Conservation (phyloP, 192 early-diverging fungal species). For the Entomortierella beljakovae region DNA sequence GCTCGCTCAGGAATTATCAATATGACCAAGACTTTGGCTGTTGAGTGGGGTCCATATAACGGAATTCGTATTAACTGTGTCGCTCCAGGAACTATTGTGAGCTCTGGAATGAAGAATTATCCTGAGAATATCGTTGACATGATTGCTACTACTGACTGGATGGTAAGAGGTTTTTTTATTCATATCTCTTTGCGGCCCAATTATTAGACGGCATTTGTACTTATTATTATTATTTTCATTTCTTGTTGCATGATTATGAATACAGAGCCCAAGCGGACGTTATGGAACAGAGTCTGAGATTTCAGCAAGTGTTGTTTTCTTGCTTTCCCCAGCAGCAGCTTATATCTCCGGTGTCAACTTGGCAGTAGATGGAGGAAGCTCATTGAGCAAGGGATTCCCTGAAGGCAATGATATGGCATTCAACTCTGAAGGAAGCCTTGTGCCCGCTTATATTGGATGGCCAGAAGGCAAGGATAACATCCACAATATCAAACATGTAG, state of each 20-base stretch:
- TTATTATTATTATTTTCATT: neutral
- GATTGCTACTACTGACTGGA: conserved; percentile 40
- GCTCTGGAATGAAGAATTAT: conserved; percentile 63
- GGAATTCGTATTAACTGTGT: conserved; percentile 67
- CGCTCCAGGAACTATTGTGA: conserved; percentile 64
- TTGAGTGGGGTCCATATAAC: conserved; percentile 61
- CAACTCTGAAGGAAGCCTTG: conserved; percentile 47
- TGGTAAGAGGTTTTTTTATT: conserved; percentile 24
- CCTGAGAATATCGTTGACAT: conserved; percentile 55
- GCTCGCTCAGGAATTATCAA: conserved; percentile 66
- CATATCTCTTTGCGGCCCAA: neutral
- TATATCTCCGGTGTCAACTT: conserved; percentile 60
- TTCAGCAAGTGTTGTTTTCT: conserved; percentile 58
- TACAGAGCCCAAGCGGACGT: conserved; percentile 59
- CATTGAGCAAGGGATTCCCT: conserved; percentile 52
- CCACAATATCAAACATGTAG: conserved; percentile 48
- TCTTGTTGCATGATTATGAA: neutral
- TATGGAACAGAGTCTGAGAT: conserved; percentile 67
- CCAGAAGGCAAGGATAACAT: conserved; percentile 52
- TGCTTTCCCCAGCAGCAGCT: conserved; percentile 60
- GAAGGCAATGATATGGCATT: conserved; percentile 48
- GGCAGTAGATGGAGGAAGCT: conserved; percentile 52
- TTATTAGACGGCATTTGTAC: too few relatives aligned
- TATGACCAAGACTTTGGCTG: conserved; percentile 62
- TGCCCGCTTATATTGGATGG: conserved; percentile 53